Base-by-base conservation (phyloP, 2,329 filamentous ascomycete species). In the Xylariaceae sp. region DNA sequence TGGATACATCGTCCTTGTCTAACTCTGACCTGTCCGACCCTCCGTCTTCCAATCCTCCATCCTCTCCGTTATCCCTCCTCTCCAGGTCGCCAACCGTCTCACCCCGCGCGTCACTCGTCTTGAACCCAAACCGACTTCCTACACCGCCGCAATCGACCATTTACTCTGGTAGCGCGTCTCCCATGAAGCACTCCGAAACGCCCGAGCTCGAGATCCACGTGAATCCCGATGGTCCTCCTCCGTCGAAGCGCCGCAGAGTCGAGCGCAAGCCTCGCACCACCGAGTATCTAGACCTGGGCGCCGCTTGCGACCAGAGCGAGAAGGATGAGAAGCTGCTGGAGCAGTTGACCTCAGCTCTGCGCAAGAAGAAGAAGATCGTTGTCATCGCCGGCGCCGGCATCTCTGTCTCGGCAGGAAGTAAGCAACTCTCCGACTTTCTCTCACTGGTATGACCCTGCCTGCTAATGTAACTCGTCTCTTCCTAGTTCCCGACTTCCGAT, bases 361-460 rank as follows among this genome's bases (percentile, higher is more conserved):
- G 83, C 51, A 88, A 84, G 54, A 92, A 92, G 68, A 85, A 89
- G 64, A 95, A 94, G 66, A 94, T 98, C 55, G 87, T 98, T 21
- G 86, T 96, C 32, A 84, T 98, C 57, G 92, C 90, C 29, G 92
- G 92, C 38, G 92, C 92, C 44, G 92, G 92, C 42, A 98, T 98
- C 51, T 96, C 92, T 24, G 92, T 95, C 32, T 90, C 90, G 34
- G 90, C 92, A 47, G 92, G 92, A 71, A 55, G 81, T 76, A 48
- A 41, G 52, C 47, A 22, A 19, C 21, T 11, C 15, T 11, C n/a
- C n/a, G n/a, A n/a, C n/a, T 21, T 31, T 37, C 33, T 19, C 32
- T 40, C 47, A 50, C 41, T 48, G 44, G 34, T 39, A 24, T 36
- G 12, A 35, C 31, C 31, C 34, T 43, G 29, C 39, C 42, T 38